phyloP scores from a whole-genome alignment of 768 basidiomycete genomes.

The Suillus fuscotomentosus region DNA sequence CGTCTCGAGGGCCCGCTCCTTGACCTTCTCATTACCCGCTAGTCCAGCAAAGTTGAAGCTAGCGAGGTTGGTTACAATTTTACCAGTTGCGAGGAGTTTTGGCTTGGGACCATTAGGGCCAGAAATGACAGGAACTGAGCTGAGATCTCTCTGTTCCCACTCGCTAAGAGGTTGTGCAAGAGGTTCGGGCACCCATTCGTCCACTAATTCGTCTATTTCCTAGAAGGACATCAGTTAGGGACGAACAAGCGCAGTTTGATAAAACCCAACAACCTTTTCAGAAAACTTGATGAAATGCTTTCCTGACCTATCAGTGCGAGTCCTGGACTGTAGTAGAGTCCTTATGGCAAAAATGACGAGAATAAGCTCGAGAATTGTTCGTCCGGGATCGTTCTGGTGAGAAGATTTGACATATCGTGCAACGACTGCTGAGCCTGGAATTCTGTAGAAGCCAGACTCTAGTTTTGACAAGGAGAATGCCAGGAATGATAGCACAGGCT shows the following conservation, averaged over 20 bases:
- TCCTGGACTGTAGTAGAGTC: conserved; percentile 88
- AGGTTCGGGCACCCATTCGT: conserved; percentile 91
- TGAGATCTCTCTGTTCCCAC: conserved; percentile 67
- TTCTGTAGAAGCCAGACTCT: conserved; percentile 66
- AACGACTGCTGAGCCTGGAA: conserved; percentile 81
- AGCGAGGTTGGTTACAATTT: conserved; percentile 80
- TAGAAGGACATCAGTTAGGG: conserved; percentile 27
- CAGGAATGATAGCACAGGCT: conserved; percentile 64
- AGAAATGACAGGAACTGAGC: conserved; percentile 69
- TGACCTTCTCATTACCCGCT: conserved; percentile 84
- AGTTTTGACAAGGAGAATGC: conserved; percentile 56
- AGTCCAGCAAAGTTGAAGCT: conserved; percentile 92
- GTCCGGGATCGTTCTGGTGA: conserved; percentile 93
- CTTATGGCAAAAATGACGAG: conserved; percentile 85
- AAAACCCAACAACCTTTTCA: conserved; percentile 67
- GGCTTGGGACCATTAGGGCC: conserved; percentile 86
- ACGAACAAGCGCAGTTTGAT: neutral
- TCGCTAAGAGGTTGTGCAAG: conserved; percentile 62
- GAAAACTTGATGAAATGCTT: conserved; percentile 90
- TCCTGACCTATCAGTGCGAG: conserved; percentile 77
- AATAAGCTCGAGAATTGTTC: conserved; percentile 87
- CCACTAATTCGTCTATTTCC: conserved; percentile 97
- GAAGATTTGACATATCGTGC: conserved; percentile 92
- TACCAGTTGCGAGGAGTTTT: conserved; percentile 67
- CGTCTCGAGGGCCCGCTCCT: conserved; percentile 80